A percentile compares a stretch with the other conserved stretches of the same genome.
Evolutionary conservation across 148 eudicot genomes (phyloP).

Genomic region (Heliamphora exappendiculata): DNA sequence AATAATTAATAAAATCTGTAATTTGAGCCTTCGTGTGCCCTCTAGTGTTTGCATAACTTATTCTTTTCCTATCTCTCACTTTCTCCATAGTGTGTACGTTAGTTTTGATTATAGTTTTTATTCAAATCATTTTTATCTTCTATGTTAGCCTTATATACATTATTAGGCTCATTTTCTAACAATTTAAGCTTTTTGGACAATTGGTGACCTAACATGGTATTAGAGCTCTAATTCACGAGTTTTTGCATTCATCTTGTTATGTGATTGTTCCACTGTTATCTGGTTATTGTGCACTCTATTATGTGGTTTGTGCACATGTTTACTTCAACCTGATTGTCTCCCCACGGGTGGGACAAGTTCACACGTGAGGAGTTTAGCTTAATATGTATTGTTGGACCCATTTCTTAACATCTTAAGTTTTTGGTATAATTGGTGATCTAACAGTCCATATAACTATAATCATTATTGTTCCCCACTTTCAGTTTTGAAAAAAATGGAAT

Average conservation of each 20-base stretch:
- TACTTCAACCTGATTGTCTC: background rate
- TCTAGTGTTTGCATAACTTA: too few species aligned
- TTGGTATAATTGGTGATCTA: too few species aligned
- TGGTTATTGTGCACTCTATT: too few species aligned
- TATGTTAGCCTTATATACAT: background rate
- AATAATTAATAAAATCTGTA: too few species aligned
- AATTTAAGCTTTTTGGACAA: background rate
- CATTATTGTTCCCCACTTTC: too few species aligned
- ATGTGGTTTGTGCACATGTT: too few species aligned
- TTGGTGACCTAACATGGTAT: background rate
- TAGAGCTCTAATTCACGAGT: background rate
- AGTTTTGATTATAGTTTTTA: background rate
- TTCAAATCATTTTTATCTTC: background rate
- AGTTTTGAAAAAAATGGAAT: too few species aligned
- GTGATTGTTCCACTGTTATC: background rate
- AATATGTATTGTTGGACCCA: background rate
- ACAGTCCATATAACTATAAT: too few species aligned
- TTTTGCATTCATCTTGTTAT: background rate
- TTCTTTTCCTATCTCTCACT: too few species aligned
- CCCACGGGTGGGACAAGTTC: background rate
- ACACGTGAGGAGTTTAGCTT: background rate
- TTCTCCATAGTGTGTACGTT: background rate
- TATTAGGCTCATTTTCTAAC: background rate
- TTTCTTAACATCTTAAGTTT: too few species aligned
- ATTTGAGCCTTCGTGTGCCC: too few species aligned